Evolutionary conservation across 495 filamentous ascomycete genomes (phyloP).

Genomic region (Lophiostoma macrostomum): DNA sequence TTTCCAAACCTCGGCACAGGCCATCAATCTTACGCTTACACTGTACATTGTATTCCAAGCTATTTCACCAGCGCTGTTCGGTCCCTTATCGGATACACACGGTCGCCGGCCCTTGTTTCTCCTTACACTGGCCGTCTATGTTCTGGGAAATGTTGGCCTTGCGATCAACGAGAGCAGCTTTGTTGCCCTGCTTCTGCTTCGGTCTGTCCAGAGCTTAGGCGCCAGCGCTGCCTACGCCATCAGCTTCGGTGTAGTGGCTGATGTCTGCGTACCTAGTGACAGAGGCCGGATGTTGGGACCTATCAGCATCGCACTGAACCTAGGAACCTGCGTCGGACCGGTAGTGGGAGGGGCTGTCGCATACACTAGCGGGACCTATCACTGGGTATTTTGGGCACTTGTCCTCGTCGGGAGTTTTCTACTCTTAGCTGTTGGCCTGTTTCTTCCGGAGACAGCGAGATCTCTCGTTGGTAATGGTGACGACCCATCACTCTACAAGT

Average conservation of each 20-base stretch:
- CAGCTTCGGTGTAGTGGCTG: constrained; percentile 4
- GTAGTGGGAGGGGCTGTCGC: neutral
- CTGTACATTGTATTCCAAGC: constrained; percentile 2
- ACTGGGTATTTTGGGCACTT: neutral
- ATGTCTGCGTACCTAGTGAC: neutral
- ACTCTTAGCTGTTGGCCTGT: neutral
- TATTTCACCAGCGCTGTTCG: constrained; percentile 2
- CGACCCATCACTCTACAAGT: neutral
- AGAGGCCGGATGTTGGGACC: constrained; percentile 4
- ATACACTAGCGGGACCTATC: neutral
- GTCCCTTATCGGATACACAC: neutral
- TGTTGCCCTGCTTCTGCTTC: neutral
- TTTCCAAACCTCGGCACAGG: constrained; percentile 1
- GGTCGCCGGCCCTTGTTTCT: constrained; percentile 4
- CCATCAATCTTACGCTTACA: constrained; percentile 8
- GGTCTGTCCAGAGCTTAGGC: neutral
- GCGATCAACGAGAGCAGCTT: neutral
- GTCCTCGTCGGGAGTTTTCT: neutral
- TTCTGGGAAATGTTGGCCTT: neutral
- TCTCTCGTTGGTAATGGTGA: constrained; percentile 6
- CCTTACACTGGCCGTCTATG: neutral
- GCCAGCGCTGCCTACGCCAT: neutral
- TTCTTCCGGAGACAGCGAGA: constrained; percentile 2
- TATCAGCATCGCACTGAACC: constrained; percentile 5
- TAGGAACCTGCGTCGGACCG: constrained; percentile 24